Base-by-base conservation (phyloP, 2,329 filamentous ascomycete genomes). In the Fusarium sp. region DNA sequence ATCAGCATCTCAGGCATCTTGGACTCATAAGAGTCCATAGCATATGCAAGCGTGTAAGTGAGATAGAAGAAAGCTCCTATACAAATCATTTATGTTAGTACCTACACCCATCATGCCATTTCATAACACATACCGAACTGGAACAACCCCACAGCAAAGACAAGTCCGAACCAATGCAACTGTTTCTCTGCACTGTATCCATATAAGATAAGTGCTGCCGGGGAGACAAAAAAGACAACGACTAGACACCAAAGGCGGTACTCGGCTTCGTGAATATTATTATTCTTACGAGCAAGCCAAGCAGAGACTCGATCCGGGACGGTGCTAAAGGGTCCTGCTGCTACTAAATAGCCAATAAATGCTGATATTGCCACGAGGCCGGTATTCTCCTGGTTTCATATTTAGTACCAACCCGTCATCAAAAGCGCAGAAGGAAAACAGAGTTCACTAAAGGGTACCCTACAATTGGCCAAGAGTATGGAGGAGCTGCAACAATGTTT, bases 391-490 rank as follows among this genome's bases (percentile, higher is more conserved):
- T 58, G 33, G 5, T 33, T 5, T 15, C 10, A 42, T 56, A 22
- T 3, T 56, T 7, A 44, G 52, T 24, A 44, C 22, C 15, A 31
- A 11, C 7, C 24, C 20, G 24, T 35, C 10, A 35, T 56, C 38
- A 0, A 14, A 41, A 24, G 17, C 5, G 8, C 9, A 10, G 24
- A 2, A 33, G 26, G 18, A 8, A 33, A 14, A 41, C 24, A 31
- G 9, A 18, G 15, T 56, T 9, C 38, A 42, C 14, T 35, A 14
- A 33, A 47, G 55, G 33, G 55, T 33, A 17, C 31, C 55, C 7
- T 45, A 58, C 55, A 58, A 58, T 58, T 58, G 55, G 55, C 55
- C 55, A 58, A 18, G 33, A 38, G 41, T 58, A 58, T 36, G 55
- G 55, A 28, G 41, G 55, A 45, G 41, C 7, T 6, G 55, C 31